phyloP scores from a whole-genome alignment of 140 eudicot genomes.

The Anethum foeniculum region DNA sequence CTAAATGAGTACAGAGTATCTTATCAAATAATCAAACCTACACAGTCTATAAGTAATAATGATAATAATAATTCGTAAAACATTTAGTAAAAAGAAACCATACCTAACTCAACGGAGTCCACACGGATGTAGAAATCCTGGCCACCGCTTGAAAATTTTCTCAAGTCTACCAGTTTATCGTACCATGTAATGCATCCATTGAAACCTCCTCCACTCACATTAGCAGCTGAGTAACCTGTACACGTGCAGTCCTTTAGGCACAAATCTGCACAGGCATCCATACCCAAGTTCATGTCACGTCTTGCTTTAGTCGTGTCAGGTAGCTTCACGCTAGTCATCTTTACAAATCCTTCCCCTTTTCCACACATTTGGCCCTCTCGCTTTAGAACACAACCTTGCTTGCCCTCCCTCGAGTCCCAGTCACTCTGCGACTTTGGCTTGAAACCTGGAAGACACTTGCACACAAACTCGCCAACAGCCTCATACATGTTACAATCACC shows the following conservation, averaged over 20 bases:
- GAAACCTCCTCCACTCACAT: background rate
- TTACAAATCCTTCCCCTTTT: slow-evolving; percentile 36
- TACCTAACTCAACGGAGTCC: slow-evolving; percentile 33
- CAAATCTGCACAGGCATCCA: slow-evolving; percentile 15
- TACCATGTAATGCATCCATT: slow-evolving; percentile 39
- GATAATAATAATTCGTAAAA: background rate
- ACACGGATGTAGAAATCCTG: slow-evolving; percentile 26
- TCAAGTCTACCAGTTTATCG: slow-evolving; percentile 25
- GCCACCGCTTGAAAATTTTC: slow-evolving; percentile 24
- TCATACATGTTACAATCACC: slow-evolving; percentile 25
- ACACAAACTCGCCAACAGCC: slow-evolving; percentile 5
- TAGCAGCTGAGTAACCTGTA: slow-evolving; percentile 28
- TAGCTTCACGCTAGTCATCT: slow-evolving; percentile 29
- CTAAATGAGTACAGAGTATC: background rate
- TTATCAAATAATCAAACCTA: background rate
- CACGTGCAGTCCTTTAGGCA: slow-evolving; percentile 40
- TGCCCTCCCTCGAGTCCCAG: slow-evolving; percentile 20
- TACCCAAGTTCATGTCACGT: background rate
- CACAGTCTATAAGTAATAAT: background rate
- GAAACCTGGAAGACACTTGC: slow-evolving; percentile 55
- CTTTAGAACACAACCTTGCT: slow-evolving; percentile 40
- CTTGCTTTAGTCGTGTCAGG: slow-evolving; percentile 38
- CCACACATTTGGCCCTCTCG: slow-evolving; percentile 24
- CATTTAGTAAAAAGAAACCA: background rate
- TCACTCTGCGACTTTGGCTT: slow-evolving; percentile 8